These are phyloP conservation scores for Boletus calvinii DNA, from an alignment of 1,284 basidiomycete genomes.

Conservation along the genomic window DNA sequence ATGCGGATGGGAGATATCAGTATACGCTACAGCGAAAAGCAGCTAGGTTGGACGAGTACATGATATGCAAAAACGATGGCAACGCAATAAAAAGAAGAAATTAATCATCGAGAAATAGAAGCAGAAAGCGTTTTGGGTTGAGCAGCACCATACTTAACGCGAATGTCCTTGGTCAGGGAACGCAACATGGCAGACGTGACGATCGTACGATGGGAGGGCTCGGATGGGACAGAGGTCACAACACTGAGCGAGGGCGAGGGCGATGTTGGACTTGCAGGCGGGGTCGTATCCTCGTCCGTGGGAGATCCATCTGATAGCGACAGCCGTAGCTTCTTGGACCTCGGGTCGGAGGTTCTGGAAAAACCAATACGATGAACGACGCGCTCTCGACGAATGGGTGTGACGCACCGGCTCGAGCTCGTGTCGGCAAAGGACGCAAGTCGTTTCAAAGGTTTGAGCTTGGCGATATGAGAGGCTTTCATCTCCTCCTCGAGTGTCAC, in stretches of 20 bases:
- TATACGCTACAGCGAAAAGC: no score
- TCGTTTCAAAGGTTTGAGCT: constrained; percentile 40
- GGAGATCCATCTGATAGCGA: constrained; percentile 33
- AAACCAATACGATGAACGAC: background rate
- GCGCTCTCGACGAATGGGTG: background rate
- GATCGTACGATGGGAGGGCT: constrained; percentile 30
- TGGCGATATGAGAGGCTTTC: constrained; percentile 37
- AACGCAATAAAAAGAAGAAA: constrained; percentile 5
- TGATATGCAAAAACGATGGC: background rate
- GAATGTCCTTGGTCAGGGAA: constrained; percentile 59
- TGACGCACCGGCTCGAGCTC: constrained; percentile 26
- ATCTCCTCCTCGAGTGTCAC: constrained; percentile 36
- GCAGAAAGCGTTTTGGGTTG: background rate
- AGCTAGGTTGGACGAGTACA: constrained; percentile 5
- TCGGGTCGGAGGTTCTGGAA: constrained; percentile 28
- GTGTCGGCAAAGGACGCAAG: constrained; percentile 28
- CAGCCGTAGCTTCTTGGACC: constrained; percentile 44
- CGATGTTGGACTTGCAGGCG: constrained; percentile 31
- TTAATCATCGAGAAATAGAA: constrained; percentile 10
- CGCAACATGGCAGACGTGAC: constrained; percentile 71
- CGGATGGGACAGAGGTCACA: constrained; percentile 37
- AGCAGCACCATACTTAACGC: constrained; percentile 46
- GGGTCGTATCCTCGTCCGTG: constrained; percentile 28
- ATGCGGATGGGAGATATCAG: no score
- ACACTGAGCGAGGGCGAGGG: constrained; percentile 33